Evolutionary conservation across 768 basidiomycete species (phyloP).

Genomic region (Candolleomyces eurysporus): DNA sequence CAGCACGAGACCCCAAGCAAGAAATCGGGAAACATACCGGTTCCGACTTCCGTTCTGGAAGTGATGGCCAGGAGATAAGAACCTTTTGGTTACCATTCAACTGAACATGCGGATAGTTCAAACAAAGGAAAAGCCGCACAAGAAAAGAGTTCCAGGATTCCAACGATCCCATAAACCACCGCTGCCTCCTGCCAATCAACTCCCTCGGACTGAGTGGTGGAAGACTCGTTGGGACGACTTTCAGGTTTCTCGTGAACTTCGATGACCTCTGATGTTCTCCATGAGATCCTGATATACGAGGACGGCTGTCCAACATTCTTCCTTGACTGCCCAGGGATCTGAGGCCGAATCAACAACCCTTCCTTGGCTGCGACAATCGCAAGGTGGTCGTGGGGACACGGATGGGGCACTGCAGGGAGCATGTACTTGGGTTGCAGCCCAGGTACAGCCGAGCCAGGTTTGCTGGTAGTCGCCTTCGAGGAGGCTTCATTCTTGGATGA

Average conservation of each 20-base stretch:
- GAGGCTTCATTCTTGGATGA: slow-evolving; percentile 5
- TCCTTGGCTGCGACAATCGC: slow-evolving; percentile 55
- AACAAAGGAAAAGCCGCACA: slow-evolving; percentile 40
- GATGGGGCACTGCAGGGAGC: slow-evolving; percentile 72
- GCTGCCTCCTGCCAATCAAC: slow-evolving; percentile 56
- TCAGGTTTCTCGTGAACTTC: slow-evolving; percentile 39
- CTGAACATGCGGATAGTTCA: slow-evolving; percentile 7
- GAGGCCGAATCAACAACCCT: slow-evolving; percentile 69
- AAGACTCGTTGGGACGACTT: slow-evolving; percentile 36
- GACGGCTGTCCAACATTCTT: slow-evolving; percentile 15
- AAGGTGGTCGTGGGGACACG: slow-evolving; percentile 68
- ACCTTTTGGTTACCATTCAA: slow-evolving; percentile 36
- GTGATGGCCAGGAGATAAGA: slow-evolving; percentile 78
- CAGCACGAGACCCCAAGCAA: slow-evolving; percentile 1
- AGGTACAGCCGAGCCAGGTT: slow-evolving; percentile 12
- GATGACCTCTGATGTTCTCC: slow-evolving; percentile 47
- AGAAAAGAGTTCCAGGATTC: slow-evolving; percentile 68
- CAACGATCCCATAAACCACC: slow-evolving; percentile 74
- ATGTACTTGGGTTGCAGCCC: slow-evolving; percentile 62
- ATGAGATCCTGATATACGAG: slow-evolving; percentile 45
- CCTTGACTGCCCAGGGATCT: slow-evolving; percentile 28
- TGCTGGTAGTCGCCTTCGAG: slow-evolving; percentile 11
- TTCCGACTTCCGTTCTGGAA: slow-evolving; percentile 59
- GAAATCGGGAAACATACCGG: slow-evolving; percentile 44
- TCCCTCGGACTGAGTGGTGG: slow-evolving; percentile 23